These are phyloP conservation scores for Mortierella sp. DNA, from an alignment of 371 early-diverging fungal genomes.

Conservation along the genomic window DNA sequence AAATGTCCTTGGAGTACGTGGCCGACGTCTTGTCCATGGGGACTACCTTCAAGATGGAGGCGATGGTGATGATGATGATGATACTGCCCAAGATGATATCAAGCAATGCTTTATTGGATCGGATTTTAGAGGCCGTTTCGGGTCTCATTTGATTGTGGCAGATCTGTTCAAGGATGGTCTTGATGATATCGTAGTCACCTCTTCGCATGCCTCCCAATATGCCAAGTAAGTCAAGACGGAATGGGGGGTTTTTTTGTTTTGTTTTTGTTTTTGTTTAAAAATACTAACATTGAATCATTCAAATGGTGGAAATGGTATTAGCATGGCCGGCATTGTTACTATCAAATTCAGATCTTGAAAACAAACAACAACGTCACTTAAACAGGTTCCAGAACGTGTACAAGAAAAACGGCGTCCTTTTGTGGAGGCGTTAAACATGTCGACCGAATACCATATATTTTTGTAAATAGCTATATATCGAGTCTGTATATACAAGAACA, in stretches of 20 bases:
- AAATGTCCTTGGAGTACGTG: constrained; percentile 2
- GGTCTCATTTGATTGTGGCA: constrained; percentile 72
- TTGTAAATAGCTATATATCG: background rate
- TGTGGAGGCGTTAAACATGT: no score
- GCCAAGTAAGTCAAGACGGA: constrained; percentile 23
- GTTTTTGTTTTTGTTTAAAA: background rate
- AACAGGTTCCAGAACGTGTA: no score
- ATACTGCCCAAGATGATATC: constrained; percentile 11
- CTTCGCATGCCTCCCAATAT: constrained; percentile 43
- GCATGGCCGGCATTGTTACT: constrained; percentile 42
- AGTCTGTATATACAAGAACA: no score
- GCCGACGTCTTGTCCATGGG: constrained; percentile 14
- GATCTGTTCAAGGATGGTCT: constrained; percentile 85
- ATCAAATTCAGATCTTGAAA: constrained; percentile 21
- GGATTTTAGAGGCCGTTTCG: constrained; percentile 72
- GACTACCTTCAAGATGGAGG: constrained; percentile 1
- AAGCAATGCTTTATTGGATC: constrained; percentile 42
- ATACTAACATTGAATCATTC: no score
- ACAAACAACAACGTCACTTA: background rate
- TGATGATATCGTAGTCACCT: constrained; percentile 82
- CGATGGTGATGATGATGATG: constrained; percentile 24
- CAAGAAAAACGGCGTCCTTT: no score
- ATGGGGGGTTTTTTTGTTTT: background rate
- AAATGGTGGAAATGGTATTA: background rate
- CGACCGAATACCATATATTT: background rate